Base-by-base conservation (phyloP, 208 protist genomes). In the Phytomonas francai region DNA sequence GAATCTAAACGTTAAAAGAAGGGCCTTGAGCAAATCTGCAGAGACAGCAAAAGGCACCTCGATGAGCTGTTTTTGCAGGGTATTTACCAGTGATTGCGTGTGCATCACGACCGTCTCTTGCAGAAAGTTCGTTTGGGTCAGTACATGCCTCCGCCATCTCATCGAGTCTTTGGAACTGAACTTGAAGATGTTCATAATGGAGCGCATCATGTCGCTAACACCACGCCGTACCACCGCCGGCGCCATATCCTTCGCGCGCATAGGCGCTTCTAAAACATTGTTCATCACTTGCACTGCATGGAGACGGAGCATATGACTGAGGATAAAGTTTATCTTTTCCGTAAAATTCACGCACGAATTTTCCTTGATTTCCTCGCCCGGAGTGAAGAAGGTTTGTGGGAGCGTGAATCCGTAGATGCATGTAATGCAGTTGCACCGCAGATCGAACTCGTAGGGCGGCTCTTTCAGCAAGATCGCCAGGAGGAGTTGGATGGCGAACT, bases 141-240 rank as follows among this genome's bases (percentile, higher is more conserved):
- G 76, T 59, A 95, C 82, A 79, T 95, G 89, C 82, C 93, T 86
- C n/a, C 92, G 83, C 88, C 87, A 97, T 78, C 91, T 80, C 56
- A 79, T 86, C 59, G 87, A 74, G 64, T 79, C 67, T 29, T 77
- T 66, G 22, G 84, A 88, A 60, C 78, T 81, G 74, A 95, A 97
- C 59, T 94, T 87, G 80, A 90, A 94, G 63, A 97, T 87, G 70
- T 97, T 97, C 85, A 94, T 94, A 69, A 97, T 86, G 66, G 77
- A 89, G 57, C 79, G 84, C 92, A 97, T 97, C 32, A 74, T 88
- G 74, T 87, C 88, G 75, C 81, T 92, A 45, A 85, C 79, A 14
- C 81, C 81, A 28, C 58, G 56, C 66, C 85, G 74, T 33, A 58
- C 8, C 16, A 76, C 56, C 28, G 39, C 45, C 51, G 58, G n/a